Percentiles rank a stretch among this genome's conserved stretches.
These are phyloP conservation scores for Blastocystis sp. DNA, from an alignment of 352 stramenopile genomes.

Conservation along the genomic window DNA sequence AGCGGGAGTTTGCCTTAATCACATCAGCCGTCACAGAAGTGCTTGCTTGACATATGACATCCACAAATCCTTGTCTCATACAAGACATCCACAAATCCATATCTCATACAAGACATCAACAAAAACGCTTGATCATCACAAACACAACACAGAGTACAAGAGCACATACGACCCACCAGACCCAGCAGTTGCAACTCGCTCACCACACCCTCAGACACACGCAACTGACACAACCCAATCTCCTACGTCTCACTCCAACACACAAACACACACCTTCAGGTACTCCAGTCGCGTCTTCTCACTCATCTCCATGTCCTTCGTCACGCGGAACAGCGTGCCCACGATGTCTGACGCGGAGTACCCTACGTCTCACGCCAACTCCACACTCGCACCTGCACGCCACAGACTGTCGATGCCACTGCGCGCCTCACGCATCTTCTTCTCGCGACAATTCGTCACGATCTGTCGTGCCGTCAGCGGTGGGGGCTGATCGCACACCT, in stretches of 20 bases:
- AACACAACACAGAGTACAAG: background rate
- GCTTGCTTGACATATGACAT: too few relatives aligned
- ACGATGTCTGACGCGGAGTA: constrained; percentile 96
- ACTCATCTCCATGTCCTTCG: constrained; percentile 81
- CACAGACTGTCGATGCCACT: constrained; percentile 77
- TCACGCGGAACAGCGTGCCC: constrained; percentile 91
- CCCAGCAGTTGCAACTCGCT: constrained; percentile 89
- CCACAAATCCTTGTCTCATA: too few relatives aligned
- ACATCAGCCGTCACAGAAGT: too few relatives aligned
- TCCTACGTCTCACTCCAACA: constrained; percentile 76
- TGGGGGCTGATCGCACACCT: constrained; percentile 91
- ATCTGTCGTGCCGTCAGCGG: constrained; percentile 83
- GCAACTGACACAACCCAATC: constrained; percentile 90
- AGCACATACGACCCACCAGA: constrained; percentile 77
- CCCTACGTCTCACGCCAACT: constrained; percentile 72
- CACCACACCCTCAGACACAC: constrained; percentile 86
- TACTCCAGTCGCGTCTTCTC: constrained; percentile 82
- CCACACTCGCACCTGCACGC: constrained; percentile 73
- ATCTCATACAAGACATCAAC: background rate
- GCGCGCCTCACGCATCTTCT: constrained; percentile 82
- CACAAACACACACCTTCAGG: constrained; percentile 76
- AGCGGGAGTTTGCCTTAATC: too few relatives aligned
- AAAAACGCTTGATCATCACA: background rate
- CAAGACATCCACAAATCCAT: too few relatives aligned
- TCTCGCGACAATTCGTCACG: constrained; percentile 80